Percentiles rank a stretch among this genome's conserved stretches.
Conservation (phyloP, 192 early-diverging fungal genomes). For the Coemansia sp. region DNA sequence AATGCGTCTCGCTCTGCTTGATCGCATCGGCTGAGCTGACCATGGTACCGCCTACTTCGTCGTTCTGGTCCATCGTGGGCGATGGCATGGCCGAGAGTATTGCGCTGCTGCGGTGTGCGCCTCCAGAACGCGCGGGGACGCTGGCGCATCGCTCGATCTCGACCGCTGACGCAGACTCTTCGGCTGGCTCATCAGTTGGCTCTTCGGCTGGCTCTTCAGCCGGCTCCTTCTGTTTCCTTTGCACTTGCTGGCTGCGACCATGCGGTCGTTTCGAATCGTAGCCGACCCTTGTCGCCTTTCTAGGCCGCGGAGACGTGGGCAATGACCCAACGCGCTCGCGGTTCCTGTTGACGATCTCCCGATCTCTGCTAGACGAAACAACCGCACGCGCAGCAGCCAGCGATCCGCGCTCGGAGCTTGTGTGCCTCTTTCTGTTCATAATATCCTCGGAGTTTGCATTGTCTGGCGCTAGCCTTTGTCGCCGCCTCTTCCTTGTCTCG, state of each 20-base stretch:
- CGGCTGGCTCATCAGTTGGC: neutral
- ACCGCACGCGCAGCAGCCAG: conserved; percentile 1
- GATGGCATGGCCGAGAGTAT: conserved; percentile 5
- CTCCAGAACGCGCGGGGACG: conserved; percentile 11
- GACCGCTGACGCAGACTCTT: conserved; percentile 7
- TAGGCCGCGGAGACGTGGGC: conserved; percentile 24
- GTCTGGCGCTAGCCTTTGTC: neutral
- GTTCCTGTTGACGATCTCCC: conserved; percentile 38
- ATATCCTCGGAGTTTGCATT: no score
- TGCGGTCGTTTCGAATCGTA: no score
- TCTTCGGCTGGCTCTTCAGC: no score
- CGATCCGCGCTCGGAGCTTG: neutral
- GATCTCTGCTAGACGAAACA: conserved; percentile 20
- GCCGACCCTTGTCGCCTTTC: no score
- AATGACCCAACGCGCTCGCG: conserved; percentile 50
- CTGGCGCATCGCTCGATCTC: conserved; percentile 22
- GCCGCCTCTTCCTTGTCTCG: conserved; percentile 8
- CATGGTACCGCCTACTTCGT: neutral
- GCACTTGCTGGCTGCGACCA: conserved; percentile 2
- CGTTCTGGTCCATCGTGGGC: neutral
- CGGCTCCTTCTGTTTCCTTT: neutral
- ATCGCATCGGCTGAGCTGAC: conserved; percentile 47
- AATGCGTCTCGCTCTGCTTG: conserved; percentile 36
- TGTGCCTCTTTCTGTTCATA: neutral
- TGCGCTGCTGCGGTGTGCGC: neutral